Conservation (phyloP, 2,329 filamentous ascomycete species). For the Apiospora pterosperma region DNA sequence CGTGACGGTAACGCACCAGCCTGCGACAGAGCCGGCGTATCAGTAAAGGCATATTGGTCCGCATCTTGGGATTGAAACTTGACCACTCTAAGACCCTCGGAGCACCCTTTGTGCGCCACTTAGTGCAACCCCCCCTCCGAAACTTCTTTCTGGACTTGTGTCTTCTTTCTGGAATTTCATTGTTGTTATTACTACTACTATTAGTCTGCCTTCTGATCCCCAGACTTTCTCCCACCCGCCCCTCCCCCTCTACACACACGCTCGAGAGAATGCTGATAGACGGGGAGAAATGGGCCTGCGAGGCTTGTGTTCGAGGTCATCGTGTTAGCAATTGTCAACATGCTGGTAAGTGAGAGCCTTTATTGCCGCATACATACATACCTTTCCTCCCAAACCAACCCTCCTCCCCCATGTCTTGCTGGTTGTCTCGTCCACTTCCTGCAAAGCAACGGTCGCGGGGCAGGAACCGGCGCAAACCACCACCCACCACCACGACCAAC, state of each 20-base stretch:
- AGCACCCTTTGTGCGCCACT: neutral
- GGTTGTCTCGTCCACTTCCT: neutral
- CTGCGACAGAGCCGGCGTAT: conserved; percentile 7
- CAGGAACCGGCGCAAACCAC: neutral
- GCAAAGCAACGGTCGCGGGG: neutral
- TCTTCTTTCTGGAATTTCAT: neutral
- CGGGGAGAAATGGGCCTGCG: conserved; percentile 97
- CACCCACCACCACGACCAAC: neutral
- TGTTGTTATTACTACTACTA: neutral
- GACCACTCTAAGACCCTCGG: neutral
- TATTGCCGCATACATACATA: conserved; percentile 5
- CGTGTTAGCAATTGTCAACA: conserved; percentile 99
- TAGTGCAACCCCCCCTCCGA: neutral
- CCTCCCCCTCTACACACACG: neutral
- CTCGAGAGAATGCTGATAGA: conserved; percentile 68
- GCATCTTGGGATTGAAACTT: neutral
- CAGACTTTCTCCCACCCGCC: conserved; percentile 2
- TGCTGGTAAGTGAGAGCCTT: conserved; percentile 62
- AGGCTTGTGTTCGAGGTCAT: conserved; percentile 96
- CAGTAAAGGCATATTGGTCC: conserved; percentile 4
- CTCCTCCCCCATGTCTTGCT: conserved; percentile 8
- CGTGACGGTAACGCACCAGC: conserved; percentile 4
- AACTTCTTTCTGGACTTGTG: neutral
- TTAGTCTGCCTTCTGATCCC: neutral
- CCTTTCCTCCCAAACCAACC: conserved; percentile 9